Conservation (phyloP, 208 protist species). For the Polymyxa betae region DNA sequence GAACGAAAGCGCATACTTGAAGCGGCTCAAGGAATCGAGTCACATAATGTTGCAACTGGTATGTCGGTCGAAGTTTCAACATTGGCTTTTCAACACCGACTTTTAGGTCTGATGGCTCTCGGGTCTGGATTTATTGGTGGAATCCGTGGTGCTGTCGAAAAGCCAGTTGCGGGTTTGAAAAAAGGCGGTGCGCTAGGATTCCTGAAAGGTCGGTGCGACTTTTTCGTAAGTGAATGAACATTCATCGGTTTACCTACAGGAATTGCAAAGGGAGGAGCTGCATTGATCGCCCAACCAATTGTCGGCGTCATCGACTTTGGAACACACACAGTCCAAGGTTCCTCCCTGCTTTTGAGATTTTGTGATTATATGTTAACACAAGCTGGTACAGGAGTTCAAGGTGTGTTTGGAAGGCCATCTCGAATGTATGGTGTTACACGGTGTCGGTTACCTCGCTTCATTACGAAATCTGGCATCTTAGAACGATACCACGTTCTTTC, state of each 20-base stretch:
- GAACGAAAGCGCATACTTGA: background rate
- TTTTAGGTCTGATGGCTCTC: background rate
- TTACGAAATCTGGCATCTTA: background rate
- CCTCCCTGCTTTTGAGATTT: too few relatives aligned
- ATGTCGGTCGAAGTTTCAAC: background rate
- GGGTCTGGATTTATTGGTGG: background rate
- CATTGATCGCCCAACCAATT: background rate
- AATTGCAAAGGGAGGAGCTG: background rate
- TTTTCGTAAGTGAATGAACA: too few relatives aligned
- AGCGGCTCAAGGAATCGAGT: background rate
- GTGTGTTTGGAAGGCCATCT: background rate
- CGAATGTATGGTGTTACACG: background rate
- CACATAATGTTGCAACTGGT: background rate
- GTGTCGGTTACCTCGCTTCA: background rate
- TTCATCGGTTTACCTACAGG: too few relatives aligned
- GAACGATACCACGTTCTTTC: too few relatives aligned
- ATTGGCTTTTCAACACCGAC: background rate
- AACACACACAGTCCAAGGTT: conserved; percentile 1
- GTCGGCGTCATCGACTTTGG: background rate
- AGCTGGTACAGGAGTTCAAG: too few relatives aligned
- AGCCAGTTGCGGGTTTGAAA: background rate
- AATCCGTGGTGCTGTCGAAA: background rate
- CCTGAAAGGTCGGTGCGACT: background rate
- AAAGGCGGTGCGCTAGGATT: background rate
- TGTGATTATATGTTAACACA: too few relatives aligned